A percentile compares a stretch with the other conserved stretches of the same genome.
These are phyloP conservation scores for Cystobasidium slooffiae DNA, from an alignment of 1,284 basidiomycete genomes.

Conservation along the genomic window DNA sequence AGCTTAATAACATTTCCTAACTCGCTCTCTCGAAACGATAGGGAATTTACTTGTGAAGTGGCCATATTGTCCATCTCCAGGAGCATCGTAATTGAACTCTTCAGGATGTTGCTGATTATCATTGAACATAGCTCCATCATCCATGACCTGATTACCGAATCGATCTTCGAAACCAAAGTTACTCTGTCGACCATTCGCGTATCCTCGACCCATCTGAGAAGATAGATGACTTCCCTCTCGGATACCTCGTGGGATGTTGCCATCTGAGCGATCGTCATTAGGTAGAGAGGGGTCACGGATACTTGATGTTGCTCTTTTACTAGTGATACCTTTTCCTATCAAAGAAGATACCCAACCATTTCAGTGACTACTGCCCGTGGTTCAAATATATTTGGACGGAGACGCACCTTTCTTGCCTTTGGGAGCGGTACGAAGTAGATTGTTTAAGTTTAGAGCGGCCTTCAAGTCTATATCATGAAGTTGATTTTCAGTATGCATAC, in stretches of 20 bases:
- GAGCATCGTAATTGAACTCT: neutral
- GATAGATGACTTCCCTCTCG: slow-evolving; percentile 33
- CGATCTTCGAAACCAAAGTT: slow-evolving; percentile 6
- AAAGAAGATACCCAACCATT: neutral
- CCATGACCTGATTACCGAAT: neutral
- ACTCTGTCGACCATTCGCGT: neutral
- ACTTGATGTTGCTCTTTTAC: neutral
- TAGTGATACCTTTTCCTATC: neutral
- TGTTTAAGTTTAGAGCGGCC: neutral
- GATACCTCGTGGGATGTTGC: neutral
- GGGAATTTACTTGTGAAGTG: neutral
- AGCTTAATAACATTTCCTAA: neutral
- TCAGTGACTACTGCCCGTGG: neutral
- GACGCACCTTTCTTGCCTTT: slow-evolving; percentile 3
- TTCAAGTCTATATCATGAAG: neutral
- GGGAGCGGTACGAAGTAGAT: neutral
- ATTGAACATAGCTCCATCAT: neutral
- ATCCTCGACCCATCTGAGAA: slow-evolving; percentile 29
- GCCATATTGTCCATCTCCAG: neutral
- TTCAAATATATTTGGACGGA: neutral
- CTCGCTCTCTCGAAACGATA: neutral
- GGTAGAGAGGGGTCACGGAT: neutral
- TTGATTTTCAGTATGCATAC: neutral
- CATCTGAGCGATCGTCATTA: slow-evolving; percentile 26
- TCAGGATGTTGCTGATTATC: neutral